Conservation (phyloP, 306 rosid species). For the Cucumis hystrix region DNA sequence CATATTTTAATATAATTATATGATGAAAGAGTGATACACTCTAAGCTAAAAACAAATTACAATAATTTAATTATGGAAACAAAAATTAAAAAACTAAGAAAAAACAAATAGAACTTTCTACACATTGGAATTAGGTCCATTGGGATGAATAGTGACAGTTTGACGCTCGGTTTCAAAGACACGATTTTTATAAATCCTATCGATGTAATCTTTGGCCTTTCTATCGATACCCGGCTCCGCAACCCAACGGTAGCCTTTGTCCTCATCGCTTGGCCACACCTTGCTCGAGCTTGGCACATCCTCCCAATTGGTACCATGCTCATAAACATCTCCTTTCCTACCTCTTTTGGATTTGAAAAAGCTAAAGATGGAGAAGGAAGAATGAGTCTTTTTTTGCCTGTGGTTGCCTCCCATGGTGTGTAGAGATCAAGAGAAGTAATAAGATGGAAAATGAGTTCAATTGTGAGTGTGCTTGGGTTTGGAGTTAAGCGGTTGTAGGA, state of each 20-base stretch:
- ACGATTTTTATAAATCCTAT: neutral
- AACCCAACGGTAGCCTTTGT: neutral
- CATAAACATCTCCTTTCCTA: conserved; percentile 4
- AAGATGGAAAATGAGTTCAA: neutral
- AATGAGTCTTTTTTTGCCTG: neutral
- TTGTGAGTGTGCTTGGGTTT: neutral
- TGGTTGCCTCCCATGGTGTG: neutral
- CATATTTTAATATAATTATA: too few relatives aligned
- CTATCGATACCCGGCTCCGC: neutral
- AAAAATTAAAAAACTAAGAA: too few relatives aligned
- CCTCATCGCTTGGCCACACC: conserved; percentile 33
- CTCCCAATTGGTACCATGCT: conserved; percentile 9
- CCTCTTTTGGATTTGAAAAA: conserved; percentile 32
- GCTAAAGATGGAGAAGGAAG: conserved; percentile 41
- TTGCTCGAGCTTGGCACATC: conserved; percentile 19
- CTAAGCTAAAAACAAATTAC: too few relatives aligned
- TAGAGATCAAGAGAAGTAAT: neutral
- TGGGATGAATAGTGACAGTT: neutral
- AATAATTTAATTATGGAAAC: neutral
- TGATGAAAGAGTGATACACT: too few relatives aligned
- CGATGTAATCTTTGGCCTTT: neutral
- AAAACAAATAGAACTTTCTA: neutral
- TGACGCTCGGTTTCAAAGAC: neutral
- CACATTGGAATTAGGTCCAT: neutral
- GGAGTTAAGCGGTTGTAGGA: neutral